Conservation (phyloP, 176 grass and related monocot species). For the Puccinellia tenuiflora region DNA sequence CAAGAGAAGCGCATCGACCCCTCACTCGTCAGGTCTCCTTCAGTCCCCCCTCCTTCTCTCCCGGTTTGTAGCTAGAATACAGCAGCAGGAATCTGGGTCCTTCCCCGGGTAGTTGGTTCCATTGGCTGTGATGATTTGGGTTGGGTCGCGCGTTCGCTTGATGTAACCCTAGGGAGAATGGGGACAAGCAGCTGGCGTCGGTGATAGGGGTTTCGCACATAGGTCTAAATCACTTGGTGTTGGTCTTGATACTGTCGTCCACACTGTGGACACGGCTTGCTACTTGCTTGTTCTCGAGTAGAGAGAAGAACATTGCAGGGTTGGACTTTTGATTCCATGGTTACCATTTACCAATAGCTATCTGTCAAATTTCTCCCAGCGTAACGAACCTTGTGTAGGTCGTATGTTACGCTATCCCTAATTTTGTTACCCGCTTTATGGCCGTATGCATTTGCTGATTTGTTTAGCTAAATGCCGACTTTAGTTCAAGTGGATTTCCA, state of each 20-base stretch:
- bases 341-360: too few species aligned
- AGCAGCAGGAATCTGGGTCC: neutral
- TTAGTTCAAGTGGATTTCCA: neutral
- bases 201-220: neutral
- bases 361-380: neutral
- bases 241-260: too few species aligned
- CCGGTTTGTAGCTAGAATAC: neutral
- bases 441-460: neutral
- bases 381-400: neutral
- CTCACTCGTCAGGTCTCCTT: slow-evolving; percentile 53
- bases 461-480: neutral
- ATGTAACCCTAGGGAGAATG: slow-evolving; percentile 14
- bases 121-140: neutral
- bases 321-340: neutral
- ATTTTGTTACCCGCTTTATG: neutral
- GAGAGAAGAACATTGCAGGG: neutral
- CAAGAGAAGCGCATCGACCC: slow-evolving; percentile 88
- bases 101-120: neutral
- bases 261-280: too few species aligned
- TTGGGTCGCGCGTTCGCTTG: neutral
- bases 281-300: neutral
- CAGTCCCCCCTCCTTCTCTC: neutral
- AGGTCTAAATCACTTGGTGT: neutral
- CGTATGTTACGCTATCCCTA: too few species aligned
- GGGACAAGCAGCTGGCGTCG: neutral